Base-by-base conservation (phyloP, 139 green algal species). In the Pycnococcus provasolii region DNA sequence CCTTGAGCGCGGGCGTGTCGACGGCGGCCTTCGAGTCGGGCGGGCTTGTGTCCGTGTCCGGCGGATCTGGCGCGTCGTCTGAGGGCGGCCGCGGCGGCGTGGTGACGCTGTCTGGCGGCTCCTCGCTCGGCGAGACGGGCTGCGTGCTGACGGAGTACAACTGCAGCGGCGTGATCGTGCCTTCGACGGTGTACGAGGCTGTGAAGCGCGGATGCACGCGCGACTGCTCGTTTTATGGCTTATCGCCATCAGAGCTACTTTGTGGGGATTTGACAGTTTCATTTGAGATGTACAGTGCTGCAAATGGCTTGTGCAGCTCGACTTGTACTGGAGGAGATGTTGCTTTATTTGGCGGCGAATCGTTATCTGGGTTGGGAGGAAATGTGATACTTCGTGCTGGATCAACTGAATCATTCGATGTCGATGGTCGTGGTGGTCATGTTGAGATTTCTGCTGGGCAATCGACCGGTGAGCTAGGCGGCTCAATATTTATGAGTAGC, bases 321-420 rank as follows among this genome's bases (percentile, higher is more conserved):
- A 26, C 26, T 26, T 26, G 26, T 26, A 26, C 26, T 11, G 48
- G 48, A 37, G 48, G 48, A 37, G 9, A 9, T 9, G 9, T 55
- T 9, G 9, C 9, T 55, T 11, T 55, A 9, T 11, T 37, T 9
- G 48, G 9, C 9, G 48, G 48, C 26, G 26, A 26, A 26, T 64
- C 58, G 4, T 53, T 39, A 11, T 15, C 13, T 4, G 61, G 45
- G 9, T 9, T 45, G n/a, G 57, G 57, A 26, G 62, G 62, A 41
- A 45, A 68, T 59, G 62, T 68, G 45, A n/a, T 58, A 39, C 9
- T 68, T 4, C 45, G 45, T n/a, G 62, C 43, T 58, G 62, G 62
- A 39, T 43, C 7, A 45, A 44, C 62, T 8, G 4, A 4, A 8
- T 6, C 44, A 26, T 26, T 26, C 26, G 26, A 26, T 26, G 9